These are phyloP conservation scores for Hippophae gyantsensis DNA, from an alignment of 306 rosid genomes.

Conservation along the genomic window DNA sequence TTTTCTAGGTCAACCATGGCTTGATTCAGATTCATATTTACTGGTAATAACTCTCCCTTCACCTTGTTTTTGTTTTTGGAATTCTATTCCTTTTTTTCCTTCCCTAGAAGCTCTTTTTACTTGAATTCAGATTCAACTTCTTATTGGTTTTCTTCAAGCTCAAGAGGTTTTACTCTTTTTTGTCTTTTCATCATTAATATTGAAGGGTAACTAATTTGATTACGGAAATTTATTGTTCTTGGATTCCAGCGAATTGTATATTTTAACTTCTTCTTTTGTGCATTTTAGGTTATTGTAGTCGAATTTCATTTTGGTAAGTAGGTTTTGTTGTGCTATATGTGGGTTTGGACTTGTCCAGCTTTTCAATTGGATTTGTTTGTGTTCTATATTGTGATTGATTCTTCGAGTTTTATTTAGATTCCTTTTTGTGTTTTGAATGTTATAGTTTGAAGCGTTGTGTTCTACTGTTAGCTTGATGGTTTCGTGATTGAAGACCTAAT, in stretches of 20 bases:
- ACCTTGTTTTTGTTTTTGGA: not conserved
- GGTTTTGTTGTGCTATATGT: not conserved
- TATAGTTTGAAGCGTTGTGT: not conserved
- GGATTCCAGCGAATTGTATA: no score
- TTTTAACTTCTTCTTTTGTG: no score
- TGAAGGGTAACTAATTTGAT: no score
- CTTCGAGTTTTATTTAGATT: not conserved
- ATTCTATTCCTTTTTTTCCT: not conserved
- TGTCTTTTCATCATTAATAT: no score
- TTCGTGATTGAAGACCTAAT: no score
- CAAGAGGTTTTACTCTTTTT: no score
- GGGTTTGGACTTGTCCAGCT: not conserved
- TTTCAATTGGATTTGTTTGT: not conserved
- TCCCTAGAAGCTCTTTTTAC: no score
- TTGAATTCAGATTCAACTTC: no score
- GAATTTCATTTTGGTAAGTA: not conserved
- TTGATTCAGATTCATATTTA: slow-evolving; percentile 15
- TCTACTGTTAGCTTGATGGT: not conserved
- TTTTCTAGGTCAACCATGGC: slow-evolving; percentile 31
- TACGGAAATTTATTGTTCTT: no score
- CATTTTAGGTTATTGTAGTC: no score
- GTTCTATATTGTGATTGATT: not conserved
- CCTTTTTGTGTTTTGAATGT: not conserved
- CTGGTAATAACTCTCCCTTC: slow-evolving; percentile 13
- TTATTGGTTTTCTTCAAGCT: no score